These are phyloP conservation scores for Mucor irregularis DNA, from an alignment of 371 early-diverging fungal species.

Conservation along the genomic window DNA sequence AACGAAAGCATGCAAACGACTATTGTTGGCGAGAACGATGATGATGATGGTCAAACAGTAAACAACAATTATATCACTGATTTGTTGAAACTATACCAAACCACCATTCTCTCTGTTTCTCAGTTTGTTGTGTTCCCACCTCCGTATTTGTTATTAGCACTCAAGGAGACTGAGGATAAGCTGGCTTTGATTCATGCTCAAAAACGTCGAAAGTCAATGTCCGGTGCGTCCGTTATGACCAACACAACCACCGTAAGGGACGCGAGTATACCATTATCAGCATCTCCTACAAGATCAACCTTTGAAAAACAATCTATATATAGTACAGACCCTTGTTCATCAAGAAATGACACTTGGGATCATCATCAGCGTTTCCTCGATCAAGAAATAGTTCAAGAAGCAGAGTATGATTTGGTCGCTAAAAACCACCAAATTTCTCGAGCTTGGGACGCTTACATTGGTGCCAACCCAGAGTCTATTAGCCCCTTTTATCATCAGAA, in stretches of 20 bases:
- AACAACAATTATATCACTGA: conserved; percentile 19
- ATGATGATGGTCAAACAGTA: conserved; percentile 14
- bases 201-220: conserved; percentile 19
- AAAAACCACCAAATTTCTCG: conserved; percentile 51
- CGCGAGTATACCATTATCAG: conserved; percentile 1
- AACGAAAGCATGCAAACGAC: background rate
- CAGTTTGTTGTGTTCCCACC: conserved; percentile 83
- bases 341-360: background rate
- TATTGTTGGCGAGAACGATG: background rate
- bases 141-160: conserved; percentile 75
- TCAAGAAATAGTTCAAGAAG: conserved; percentile 19
- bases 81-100: conserved; percentile 55
- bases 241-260: background rate
- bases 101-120: conserved; percentile 81
- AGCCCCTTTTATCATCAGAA: conserved; percentile 77
- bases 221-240: conserved; percentile 8
- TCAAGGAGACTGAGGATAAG: conserved; percentile 66
- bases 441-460: conserved; percentile 60
- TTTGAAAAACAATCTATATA: conserved; percentile 25
- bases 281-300: conserved; percentile 27
- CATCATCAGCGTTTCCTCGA: conserved; percentile 1
- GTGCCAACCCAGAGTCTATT: conserved; percentile 59
- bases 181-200: conserved; percentile 21
- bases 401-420: conserved; percentile 47
- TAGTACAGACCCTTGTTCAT: background rate